Evolutionary conservation across 2,329 filamentous ascomycete species (phyloP), one percentile per base, ranked within the genome.

Genomic region (Rasamsonia emersonii): DNA sequence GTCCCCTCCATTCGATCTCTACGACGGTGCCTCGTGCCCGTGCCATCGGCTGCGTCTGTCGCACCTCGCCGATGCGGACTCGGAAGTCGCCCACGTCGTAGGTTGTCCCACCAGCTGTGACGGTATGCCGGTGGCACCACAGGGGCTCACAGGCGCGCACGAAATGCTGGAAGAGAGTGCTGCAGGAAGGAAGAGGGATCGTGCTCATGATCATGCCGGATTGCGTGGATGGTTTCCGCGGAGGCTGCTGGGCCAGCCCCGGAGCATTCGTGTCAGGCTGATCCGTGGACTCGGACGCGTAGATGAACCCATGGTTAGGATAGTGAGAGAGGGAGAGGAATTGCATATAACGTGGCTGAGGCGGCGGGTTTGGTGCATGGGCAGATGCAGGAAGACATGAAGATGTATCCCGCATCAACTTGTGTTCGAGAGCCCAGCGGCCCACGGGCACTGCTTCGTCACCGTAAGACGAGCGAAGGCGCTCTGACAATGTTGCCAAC

Each of bases 1-100:
- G 58, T 0, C 59, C 60, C 16, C 47, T 44, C 53, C 59, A 65
- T 36, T 63, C 59, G 18, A 65, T 54, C 41, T 65, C 61, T n/a
- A 64, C 50, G n/a, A 64, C 50, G 2, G 58, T 58, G 1, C 62
- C 62, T n/a, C 59, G 56, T 7, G 54, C 39, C 11, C 59, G 45
- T 6, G 43, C 55, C 15, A 44, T 45, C 9, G 60, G 60, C 21
- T 50, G 49, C 19, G 53, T 59, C 42, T 64, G 61, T 4, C 58
- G 53, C 33, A 65, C 53, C 20, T 65, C 62, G 9, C 61, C 62
- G 7, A 65, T 32, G 2, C 62, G 51, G 9, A 65, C 50, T 5
- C 58, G 51, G 42, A 64, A 65, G 30, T 64, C 61, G 5, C 54
- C 59, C 4, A 64, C 44, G 20, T 64, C 61, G 30, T 61, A 65